Percentiles rank a stretch among this genome's conserved stretches.
phyloP scores from a whole-genome alignment of 139 green algal species.

The Raphidocelis subcapitata region DNA sequence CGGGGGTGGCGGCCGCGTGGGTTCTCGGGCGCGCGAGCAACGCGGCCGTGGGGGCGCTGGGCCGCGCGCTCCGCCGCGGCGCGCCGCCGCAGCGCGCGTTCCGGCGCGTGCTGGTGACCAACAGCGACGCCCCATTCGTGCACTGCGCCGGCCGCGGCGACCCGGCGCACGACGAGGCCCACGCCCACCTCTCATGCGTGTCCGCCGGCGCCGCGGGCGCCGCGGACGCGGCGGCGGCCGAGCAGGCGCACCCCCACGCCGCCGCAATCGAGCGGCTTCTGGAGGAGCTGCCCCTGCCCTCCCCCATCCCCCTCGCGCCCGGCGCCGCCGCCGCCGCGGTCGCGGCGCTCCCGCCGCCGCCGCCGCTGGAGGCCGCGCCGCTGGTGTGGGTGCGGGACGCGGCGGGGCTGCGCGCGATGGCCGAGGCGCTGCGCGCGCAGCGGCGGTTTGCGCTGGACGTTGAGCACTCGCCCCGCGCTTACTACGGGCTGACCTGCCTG shows the following conservation, averaged over 20 bases:
- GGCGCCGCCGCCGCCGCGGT: neutral
- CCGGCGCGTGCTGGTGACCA: slow-evolving; percentile 23
- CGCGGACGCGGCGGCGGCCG: neutral
- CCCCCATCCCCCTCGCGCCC: neutral
- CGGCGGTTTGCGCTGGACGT: slow-evolving; percentile 62
- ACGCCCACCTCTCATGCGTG: neutral
- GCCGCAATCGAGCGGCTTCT: neutral
- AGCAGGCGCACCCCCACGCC: slow-evolving; percentile 6
- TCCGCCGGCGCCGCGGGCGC: neutral
- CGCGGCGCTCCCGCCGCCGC: neutral
- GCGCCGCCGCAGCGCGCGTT: slow-evolving; percentile 27
- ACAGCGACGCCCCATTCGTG: slow-evolving; percentile 36
- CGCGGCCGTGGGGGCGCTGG: no score
- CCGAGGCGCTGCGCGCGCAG: slow-evolving; percentile 26
- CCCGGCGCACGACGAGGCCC: slow-evolving; percentile 1
- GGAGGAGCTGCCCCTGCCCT: slow-evolving; percentile 1
- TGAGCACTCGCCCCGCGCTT: slow-evolving; percentile 65
- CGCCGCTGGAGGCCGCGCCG: neutral
- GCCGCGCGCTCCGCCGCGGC: neutral
- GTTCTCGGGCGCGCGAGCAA: no score
- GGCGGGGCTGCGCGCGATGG: slow-evolving; percentile 27
- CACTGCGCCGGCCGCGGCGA: slow-evolving; percentile 15
- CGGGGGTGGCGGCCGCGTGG: no score
- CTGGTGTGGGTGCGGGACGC: slow-evolving; percentile 34
- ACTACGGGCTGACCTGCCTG: slow-evolving; percentile 72